These are phyloP conservation scores for Nitzschia palea DNA, from an alignment of 108 stramenopile species.

Conservation along the genomic window DNA sequence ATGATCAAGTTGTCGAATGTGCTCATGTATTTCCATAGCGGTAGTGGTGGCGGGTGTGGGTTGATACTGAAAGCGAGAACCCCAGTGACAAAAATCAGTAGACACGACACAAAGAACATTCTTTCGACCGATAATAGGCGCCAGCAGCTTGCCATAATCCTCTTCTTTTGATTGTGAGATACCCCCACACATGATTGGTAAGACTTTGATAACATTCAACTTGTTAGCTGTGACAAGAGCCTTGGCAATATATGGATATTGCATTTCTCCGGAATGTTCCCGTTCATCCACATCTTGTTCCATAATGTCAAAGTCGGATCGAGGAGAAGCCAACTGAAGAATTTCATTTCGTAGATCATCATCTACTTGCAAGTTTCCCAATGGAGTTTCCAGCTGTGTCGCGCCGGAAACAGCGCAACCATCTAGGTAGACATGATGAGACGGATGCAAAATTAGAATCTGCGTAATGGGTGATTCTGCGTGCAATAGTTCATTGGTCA, in stretches of 20 bases:
- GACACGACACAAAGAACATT: conserved; percentile 67
- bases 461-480: conserved; percentile 10
- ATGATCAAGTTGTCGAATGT: conserved; percentile 71
- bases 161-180: conserved; percentile 47
- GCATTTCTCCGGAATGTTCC: conserved; percentile 90
- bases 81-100: conserved; percentile 86
- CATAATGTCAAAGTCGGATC: conserved; percentile 59
- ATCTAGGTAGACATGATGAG: conserved; percentile 83
- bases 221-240: conserved; percentile 37
- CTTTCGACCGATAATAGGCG: conserved; percentile 52
- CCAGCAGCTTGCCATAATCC: conserved; percentile 54
- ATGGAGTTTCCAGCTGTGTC: conserved; percentile 56
- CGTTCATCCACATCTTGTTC: conserved; percentile 57
- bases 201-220: conserved; percentile 28
- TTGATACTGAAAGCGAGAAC: conserved; percentile 43
- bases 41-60: conserved; percentile 20
- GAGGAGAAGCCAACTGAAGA: conserved; percentile 10
- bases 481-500: conserved; percentile 34
- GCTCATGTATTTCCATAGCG: conserved; percentile 40
- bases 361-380: conserved; percentile 70
- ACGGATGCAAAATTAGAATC: conserved; percentile 74
- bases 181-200: conserved; percentile 85
- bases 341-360: conserved; percentile 59
- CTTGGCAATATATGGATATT: conserved; percentile 82
- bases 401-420: conserved; percentile 77